A percentile compares a stretch with the other conserved stretches of the same genome.
Evolutionary conservation across 768 basidiomycete species (phyloP).

Genomic region (Auriculariales sp.): DNA sequence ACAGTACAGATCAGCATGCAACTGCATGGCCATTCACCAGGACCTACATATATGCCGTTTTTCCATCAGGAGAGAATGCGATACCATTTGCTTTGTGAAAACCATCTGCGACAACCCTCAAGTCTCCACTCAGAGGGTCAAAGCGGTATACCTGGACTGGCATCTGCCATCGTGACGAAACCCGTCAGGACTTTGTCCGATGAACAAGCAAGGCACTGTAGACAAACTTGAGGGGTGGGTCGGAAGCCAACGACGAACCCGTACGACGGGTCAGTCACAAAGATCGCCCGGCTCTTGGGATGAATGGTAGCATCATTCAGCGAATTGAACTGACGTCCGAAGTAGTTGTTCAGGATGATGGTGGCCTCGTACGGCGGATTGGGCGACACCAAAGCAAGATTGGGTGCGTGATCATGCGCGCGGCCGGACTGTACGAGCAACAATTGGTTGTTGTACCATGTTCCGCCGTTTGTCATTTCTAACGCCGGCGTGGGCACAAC

Average conservation of each 20-base stretch:
- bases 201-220: neutral
- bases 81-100: slow-evolving; percentile 63
- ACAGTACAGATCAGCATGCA: neutral
- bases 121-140: slow-evolving; percentile 45
- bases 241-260: slow-evolving; percentile 55
- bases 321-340: slow-evolving; percentile 70
- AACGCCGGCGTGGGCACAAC: slow-evolving; percentile 40
- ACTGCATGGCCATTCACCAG: slow-evolving; percentile 3
- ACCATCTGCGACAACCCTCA: slow-evolving; percentile 65
- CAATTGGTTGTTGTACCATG: slow-evolving; percentile 41
- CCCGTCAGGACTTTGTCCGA: neutral
- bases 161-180: slow-evolving; percentile 19
- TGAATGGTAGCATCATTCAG: slow-evolving; percentile 68
- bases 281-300: slow-evolving; percentile 46
- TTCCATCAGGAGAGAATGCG: slow-evolving; percentile 53
- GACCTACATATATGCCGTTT: slow-evolving; percentile 45
- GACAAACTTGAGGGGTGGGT: slow-evolving; percentile 26
- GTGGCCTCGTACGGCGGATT: slow-evolving; percentile 48
- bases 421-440: slow-evolving; percentile 54
- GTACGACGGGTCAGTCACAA: slow-evolving; percentile 65
- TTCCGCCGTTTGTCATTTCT: slow-evolving; percentile 62
- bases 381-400: slow-evolving; percentile 51
- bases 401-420: slow-evolving; percentile 39
- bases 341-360: slow-evolving; percentile 62
- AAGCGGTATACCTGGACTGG: slow-evolving; percentile 71